Evolutionary conservation across 306 rosid genomes (phyloP), one percentile per base, ranked within the genome.

Genomic region (Vachellia pachyceras): DNA sequence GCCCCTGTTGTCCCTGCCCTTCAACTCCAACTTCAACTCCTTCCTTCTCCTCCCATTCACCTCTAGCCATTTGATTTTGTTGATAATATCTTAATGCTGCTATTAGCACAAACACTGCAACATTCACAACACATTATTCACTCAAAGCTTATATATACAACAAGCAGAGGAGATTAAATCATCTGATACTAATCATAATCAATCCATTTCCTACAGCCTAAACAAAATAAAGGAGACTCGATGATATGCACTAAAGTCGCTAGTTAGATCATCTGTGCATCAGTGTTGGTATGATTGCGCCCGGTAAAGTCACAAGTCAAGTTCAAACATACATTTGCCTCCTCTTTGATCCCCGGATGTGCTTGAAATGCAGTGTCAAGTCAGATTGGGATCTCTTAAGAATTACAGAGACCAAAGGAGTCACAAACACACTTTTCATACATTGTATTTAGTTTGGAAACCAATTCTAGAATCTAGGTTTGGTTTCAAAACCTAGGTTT

Each of bases 41-140:
- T 36, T n/a, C 83, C 15, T 39, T 73, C 40, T 41, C 88, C n/a
- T 86, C 88, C 65, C 89, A 89, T 46, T 84, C 92, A 45, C 84
- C 91, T 33, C 45, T 61, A n/a, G 65, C 82, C 50, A 80, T 0
- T 35, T 85, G 83, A 54, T 76, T 58, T 77, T 91, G 93, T 73
- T 87, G 97, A 69, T 91, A 90, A 90, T 86, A 91, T 72, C 83
- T 86, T 77, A 91, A 85, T 66, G 92, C 94, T 81, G 86, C 94
- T 40, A 76, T 80, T 72, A 91, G 79, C 81, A 93, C 73, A 75
- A 93, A 93, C 67, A 85, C 97, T 93, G 97, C 90, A 90, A 71
- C 68, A 57, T 64, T 25, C 25, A 58, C 35, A 49, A 8, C 17
- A 67, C 25, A 73, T 36, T 54, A 52, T 4, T 6, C 33, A 20